Evolutionary conservation across 2,329 filamentous ascomycete species (phyloP), one percentile per base, ranked within the genome.

Genomic region (Arthroderma sp.): DNA sequence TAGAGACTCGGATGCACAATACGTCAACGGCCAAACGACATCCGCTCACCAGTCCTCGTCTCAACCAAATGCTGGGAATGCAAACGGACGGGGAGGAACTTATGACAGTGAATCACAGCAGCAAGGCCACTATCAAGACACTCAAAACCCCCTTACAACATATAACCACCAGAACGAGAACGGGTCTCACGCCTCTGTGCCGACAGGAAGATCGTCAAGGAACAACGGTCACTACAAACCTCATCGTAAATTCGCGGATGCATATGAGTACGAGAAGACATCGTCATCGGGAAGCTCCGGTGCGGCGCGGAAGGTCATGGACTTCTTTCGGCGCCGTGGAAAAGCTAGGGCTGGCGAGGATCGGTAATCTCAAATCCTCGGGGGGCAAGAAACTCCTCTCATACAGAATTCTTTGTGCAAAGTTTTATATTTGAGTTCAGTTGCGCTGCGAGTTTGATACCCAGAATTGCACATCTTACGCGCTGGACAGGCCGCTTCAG

Each of bases 261-360:
- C 84, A 1, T 95, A 94, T 60, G 86, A 94, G 49, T 76, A 80
- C 50, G 82, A 85, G 53, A 58, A 61, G 11, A 62, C 66, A 36
- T 57, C 58, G 22, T 75, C 77, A 41, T 80, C 80, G 30, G 89
- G 89, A 38, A 93, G 84, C 62, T 89, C 81, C 51, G 85, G 85
- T 46, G 84, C 87, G 3, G 87, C 88, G 9, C 82, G 88, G 61
- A 80, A 86, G 59, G 91, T 98, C 34, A 96, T 98, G 88, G 89
- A 98, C 67, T 94, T 96, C 65, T 98, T 98, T 71, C 76, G 91
- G 55, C 76, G 88, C 61, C 77, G 88, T 60, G 85, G 84, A 45
- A 86, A 82, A 67, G 85, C 81, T 54, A 73, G 83, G 57, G 76
- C 73, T 45, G 66, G 62, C 29, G 64, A 66, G 32, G 63, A 67